These are phyloP conservation scores for Kondoa subrosea DNA, from an alignment of 768 basidiomycete genomes.

Conservation along the genomic window DNA sequence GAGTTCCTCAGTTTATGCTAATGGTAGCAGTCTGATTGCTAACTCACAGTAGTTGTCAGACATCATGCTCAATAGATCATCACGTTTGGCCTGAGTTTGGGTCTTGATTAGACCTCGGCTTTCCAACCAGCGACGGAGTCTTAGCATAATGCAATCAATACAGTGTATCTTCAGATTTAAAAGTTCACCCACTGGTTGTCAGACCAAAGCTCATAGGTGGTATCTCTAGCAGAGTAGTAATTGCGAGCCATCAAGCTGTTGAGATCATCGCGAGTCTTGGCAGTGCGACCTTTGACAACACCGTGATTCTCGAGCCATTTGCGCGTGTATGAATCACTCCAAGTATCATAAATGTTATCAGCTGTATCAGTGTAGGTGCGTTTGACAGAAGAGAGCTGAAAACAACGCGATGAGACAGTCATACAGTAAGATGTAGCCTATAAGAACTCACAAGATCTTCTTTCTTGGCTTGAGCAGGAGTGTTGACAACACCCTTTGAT, in stretches of 20 bases:
- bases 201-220: constrained; percentile 25
- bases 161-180: not conserved
- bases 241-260: constrained; percentile 54
- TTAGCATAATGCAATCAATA: not conserved
- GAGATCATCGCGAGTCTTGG: constrained; percentile 47
- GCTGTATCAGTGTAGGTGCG: constrained; percentile 48
- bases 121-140: constrained; percentile 7
- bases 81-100: not conserved
- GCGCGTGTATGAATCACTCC: constrained; percentile 39
- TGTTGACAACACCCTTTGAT: constrained; percentile 53
- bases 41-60: constrained; percentile 32
- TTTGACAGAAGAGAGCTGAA: constrained; percentile 25
- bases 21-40: not conserved
- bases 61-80: constrained; percentile 32
- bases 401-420: not conserved
- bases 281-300: constrained; percentile 48
- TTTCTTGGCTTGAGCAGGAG: constrained; percentile 45
- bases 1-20: not conserved
- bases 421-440: constrained; percentile 19
- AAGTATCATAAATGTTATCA: constrained; percentile 59
- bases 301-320: constrained; percentile 39
- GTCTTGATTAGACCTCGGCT: not conserved
- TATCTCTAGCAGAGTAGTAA: constrained; percentile 41
- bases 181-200: constrained; percentile 21
- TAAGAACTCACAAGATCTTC: constrained; percentile 55